Evolutionary conservation across 2,329 filamentous ascomycete genomes (phyloP).

Genomic region (Colletotrichum sp.): DNA sequence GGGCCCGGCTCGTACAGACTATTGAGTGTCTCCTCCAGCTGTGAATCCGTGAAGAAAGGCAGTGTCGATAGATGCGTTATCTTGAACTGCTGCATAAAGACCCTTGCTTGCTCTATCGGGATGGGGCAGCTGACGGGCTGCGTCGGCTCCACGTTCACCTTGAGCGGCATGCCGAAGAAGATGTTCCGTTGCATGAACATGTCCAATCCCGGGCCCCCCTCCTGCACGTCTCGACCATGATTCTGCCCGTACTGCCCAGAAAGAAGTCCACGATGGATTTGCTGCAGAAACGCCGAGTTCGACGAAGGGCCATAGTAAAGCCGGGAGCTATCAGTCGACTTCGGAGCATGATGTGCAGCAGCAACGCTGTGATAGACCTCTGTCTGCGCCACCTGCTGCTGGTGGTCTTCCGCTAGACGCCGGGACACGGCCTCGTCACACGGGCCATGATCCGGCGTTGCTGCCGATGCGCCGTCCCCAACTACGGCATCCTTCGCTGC

Average conservation of each 20-base stretch:
- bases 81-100: conserved; percentile 24
- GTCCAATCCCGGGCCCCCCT: conserved; percentile 29
- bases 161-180: conserved; percentile 31
- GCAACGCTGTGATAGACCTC: conserved; percentile 25
- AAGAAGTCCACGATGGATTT: conserved; percentile 30
- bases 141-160: conserved; percentile 17
- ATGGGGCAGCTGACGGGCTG: conserved; percentile 10
- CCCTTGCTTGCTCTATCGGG: conserved; percentile 17
- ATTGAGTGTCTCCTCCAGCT: conserved; percentile 24
- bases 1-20: conserved; percentile 19
- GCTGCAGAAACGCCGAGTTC: conserved; percentile 33
- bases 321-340: conserved; percentile 26
- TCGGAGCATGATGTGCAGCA: conserved; percentile 22
- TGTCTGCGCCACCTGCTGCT: conserved; percentile 38
- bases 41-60: conserved; percentile 23
- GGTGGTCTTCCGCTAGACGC: background rate
- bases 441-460: background rate
- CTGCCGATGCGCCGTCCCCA: background rate
- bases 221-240: conserved; percentile 22
- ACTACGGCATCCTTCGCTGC: conserved; percentile 37
- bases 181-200: conserved; percentile 32
- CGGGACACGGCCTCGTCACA: background rate
- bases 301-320: conserved; percentile 31
- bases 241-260: conserved; percentile 18
- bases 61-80: conserved; percentile 16